phyloP scores from a whole-genome alignment of 495 filamentous ascomycete genomes.

The Cercophora samala region DNA sequence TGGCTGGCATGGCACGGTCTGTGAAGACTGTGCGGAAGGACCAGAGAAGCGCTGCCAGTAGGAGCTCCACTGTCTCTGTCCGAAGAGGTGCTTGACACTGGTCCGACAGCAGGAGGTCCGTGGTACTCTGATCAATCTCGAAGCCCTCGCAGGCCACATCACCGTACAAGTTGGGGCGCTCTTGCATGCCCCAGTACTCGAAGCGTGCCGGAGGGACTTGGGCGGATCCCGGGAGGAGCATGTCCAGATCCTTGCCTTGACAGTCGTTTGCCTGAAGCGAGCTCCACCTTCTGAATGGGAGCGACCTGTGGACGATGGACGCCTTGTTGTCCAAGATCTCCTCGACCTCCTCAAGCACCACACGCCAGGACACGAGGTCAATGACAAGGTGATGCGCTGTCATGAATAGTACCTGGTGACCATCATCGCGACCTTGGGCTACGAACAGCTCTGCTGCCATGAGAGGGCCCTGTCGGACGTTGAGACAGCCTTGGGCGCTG shows the following conservation, averaged over 20 bases:
- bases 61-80: slow-evolving; percentile 36
- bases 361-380: slow-evolving; percentile 62
- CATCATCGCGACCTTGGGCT: slow-evolving; percentile 6
- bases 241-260: not conserved
- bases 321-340: slow-evolving; percentile 44
- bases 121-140: slow-evolving; percentile 22
- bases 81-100: slow-evolving; percentile 28
- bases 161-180: slow-evolving; percentile 28
- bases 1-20: slow-evolving; percentile 47
- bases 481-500: slow-evolving; percentile 31
- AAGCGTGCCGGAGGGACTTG: slow-evolving; percentile 18
- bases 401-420: slow-evolving; percentile 47
- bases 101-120: slow-evolving; percentile 19
- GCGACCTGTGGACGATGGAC: slow-evolving; percentile 14
- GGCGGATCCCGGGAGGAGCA: slow-evolving; percentile 3
- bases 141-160: slow-evolving; percentile 23
- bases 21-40: slow-evolving; percentile 35
- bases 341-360: slow-evolving; percentile 58
- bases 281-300: slow-evolving; percentile 58
- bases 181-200: slow-evolving; percentile 33
- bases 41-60: slow-evolving; percentile 32
- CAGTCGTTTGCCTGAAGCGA: slow-evolving; percentile 22
- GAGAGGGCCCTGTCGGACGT: slow-evolving; percentile 38
- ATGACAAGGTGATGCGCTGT: slow-evolving; percentile 58
- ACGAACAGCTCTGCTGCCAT: slow-evolving; percentile 27